Percentiles rank a stretch among this genome's conserved stretches.
Conservation (phyloP, 2,329 filamentous ascomycete genomes). For the Pestalotiopsis sp. region DNA sequence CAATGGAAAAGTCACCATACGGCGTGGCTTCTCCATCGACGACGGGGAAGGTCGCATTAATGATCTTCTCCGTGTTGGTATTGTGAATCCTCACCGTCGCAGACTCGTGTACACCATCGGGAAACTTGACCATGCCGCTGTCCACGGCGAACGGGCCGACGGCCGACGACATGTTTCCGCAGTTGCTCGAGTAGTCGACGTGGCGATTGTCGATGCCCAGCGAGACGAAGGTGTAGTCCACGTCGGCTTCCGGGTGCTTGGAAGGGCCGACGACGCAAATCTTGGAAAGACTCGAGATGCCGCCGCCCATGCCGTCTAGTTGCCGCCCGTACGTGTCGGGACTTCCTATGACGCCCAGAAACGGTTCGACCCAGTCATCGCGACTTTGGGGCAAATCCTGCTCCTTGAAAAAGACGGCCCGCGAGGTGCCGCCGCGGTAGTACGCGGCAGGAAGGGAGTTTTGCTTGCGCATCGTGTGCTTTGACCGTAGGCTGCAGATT, state of each 20-base stretch:
- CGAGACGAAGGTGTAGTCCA: constrained; percentile 74
- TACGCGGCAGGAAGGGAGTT: not conserved
- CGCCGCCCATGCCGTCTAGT: not conserved
- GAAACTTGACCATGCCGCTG: not conserved
- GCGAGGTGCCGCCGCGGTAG: not conserved
- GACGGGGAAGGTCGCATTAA: constrained; percentile 59
- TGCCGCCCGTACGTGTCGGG: not conserved
- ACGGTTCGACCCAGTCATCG: not conserved
- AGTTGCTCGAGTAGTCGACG: constrained; percentile 71
- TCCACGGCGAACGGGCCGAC: constrained; percentile 66
- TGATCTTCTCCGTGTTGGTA: constrained; percentile 70
- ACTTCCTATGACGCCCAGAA: not conserved
- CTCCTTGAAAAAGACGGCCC: not conserved
- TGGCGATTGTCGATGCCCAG: constrained; percentile 63
- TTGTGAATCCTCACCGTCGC: constrained; percentile 65
- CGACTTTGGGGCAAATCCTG: not conserved
- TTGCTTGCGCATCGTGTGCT: not conserved
- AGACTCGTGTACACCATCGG: constrained; percentile 33
- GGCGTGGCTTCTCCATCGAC: constrained; percentile 48
- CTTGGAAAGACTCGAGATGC: not conserved
- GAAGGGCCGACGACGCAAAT: not conserved
- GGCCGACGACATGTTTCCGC: constrained; percentile 73
- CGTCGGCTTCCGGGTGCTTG: constrained; percentile 41
- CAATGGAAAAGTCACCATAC: constrained; percentile 60
- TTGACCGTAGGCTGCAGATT: not conserved